Evolutionary conservation across 176 grass and related monocot genomes (phyloP), one percentile per base, ranked within the genome.

Genomic region (Areca catechu): DNA sequence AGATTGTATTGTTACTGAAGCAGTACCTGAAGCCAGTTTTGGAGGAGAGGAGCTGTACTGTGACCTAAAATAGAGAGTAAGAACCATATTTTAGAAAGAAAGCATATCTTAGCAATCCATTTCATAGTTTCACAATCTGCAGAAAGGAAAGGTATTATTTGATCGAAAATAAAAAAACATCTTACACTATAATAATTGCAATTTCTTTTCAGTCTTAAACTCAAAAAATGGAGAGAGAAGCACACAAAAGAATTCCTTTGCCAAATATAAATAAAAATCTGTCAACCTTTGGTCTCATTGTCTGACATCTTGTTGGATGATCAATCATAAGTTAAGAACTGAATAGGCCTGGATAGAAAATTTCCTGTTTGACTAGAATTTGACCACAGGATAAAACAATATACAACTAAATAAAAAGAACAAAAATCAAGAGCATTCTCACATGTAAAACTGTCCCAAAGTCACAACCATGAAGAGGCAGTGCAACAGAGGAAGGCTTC

Each of bases 21-120:
- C 22, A 71, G 48, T 47, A 98, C 93, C 93, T 98, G 73, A 98
- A 98, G 66, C 93, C 93, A 77, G 93, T 98, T 87, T 98, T 98
- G 49, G 87, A 83, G 28, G 81, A 76, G 22, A 98, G 84, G 54
- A 98, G 88, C 58, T 98, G 93, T 54, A 89, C 87, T 28, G 84
- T 98, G 57, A 98, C 67, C 93, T 98, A 77, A 78, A 73, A 82
- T 15, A 6, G 27, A 29, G 27, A 29, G 27, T 29, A 29, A 29
- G 5, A 29, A 29, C 27, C 27, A 29, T 29, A 29, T 29, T 29
- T 29, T 29, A 43, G 34, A 43, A 43, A 3, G 34, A 43, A 43
- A 43, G 10, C 7, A 14, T 14, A 2, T 14, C 12, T 43, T 12
- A 43, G 6, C 34, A 43, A 43, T 43, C 34, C 34, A 12, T 43